These are phyloP conservation scores for Botrytis fragariae DNA, from an alignment of 2,329 filamentous ascomycete genomes.

Conservation along the genomic window DNA sequence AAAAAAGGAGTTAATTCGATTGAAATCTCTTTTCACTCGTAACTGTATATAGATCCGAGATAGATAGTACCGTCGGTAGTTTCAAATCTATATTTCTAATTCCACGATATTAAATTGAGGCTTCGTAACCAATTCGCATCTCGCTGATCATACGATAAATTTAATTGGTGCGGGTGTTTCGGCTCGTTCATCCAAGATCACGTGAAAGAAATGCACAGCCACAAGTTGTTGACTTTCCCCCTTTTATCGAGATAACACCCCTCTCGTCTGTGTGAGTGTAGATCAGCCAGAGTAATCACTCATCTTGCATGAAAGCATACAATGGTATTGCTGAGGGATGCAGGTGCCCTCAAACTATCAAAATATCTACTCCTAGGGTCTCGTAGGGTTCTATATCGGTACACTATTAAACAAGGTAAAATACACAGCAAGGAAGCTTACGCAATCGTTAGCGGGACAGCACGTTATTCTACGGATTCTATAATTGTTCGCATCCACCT, in stretches of 20 bases:
- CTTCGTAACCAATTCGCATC: constrained; percentile 17
- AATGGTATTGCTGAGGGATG: background rate
- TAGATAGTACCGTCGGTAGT: background rate
- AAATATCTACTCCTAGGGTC: background rate
- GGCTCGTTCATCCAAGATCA: background rate
- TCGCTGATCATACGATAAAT: constrained; percentile 9
- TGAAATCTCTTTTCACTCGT: background rate
- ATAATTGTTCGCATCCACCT: background rate
- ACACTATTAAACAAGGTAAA: background rate
- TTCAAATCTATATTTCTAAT: background rate
- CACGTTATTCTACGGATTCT: background rate
- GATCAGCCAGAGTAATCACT: background rate
- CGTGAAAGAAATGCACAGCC: background rate
- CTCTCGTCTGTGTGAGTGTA: background rate
- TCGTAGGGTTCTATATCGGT: background rate
- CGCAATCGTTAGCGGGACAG: background rate
- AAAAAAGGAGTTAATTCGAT: background rate
- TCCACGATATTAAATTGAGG: constrained; percentile 18
- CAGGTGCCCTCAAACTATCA: background rate
- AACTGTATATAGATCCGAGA: background rate
- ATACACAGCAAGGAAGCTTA: background rate
- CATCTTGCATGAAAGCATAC: background rate
- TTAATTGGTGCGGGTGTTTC: constrained; percentile 10
- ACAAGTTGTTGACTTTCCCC: background rate
- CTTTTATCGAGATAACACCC: background rate